phyloP scores from a whole-genome alignment of 78 protist genomes.

The Dictyostelium discoideum region DNA sequence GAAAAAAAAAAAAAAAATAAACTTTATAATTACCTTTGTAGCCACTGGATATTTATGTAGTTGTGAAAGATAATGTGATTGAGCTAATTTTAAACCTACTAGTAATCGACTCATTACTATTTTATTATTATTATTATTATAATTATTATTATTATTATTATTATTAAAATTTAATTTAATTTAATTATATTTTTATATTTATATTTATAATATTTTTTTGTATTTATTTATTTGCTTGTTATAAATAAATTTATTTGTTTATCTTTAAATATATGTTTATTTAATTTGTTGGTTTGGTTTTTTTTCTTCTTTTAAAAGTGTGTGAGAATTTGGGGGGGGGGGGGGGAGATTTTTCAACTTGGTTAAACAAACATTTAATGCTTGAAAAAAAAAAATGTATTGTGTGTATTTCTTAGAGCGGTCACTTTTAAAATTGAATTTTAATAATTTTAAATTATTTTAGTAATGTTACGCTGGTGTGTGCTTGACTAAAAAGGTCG shows the following conservation, averaged over 20 bases:
- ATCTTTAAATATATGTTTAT: not conserved
- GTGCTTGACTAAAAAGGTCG: not conserved
- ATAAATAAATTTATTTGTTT: too few relatives aligned
- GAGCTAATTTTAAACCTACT: not conserved
- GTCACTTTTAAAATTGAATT: not conserved
- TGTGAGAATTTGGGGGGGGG: not conserved
- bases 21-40: not conserved
- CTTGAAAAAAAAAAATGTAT: not conserved
- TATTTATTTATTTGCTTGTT: too few relatives aligned
- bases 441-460: too few relatives aligned
- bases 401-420: not conserved
- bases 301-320: not conserved
- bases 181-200: too few relatives aligned
- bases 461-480: not conserved
- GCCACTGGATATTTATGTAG: conserved; percentile 32
- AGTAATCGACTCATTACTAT: not conserved
- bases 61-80: conserved; percentile 15
- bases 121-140: too few relatives aligned
- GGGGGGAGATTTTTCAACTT: too few relatives aligned
- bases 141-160: too few relatives aligned
- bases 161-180: too few relatives aligned
- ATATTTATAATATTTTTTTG: too few relatives aligned
- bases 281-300: not conserved
- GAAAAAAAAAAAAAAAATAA: not conserved
- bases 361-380: not conserved